These are phyloP conservation scores for Nitzschia sp. DNA, from an alignment of 108 stramenopile species.

Conservation along the genomic window DNA sequence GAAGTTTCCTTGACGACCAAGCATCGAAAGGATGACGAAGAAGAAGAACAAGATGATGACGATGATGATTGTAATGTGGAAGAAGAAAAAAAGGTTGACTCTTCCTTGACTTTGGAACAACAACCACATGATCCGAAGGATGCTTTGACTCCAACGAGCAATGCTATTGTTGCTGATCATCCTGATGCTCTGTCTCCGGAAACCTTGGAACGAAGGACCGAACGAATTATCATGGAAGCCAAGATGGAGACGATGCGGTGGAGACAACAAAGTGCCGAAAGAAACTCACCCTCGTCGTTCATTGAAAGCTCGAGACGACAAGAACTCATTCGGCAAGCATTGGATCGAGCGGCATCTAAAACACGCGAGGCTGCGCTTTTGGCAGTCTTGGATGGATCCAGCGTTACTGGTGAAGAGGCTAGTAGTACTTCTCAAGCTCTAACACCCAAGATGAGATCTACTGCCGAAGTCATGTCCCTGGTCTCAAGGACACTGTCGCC, in stretches of 20 bases:
- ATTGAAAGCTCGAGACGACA: constrained; percentile 4
- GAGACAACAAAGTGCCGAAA: neutral
- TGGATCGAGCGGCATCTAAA: neutral
- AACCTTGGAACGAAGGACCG: neutral
- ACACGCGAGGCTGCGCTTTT: neutral
- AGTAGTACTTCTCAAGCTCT: neutral
- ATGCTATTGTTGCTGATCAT: neutral
- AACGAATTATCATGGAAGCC: constrained; percentile 15
- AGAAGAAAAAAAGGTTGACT: neutral
- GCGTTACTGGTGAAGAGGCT: neutral
- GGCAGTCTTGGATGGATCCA: neutral
- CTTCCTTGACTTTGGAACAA: too few species aligned
- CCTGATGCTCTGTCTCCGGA: neutral
- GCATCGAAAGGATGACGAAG: neutral
- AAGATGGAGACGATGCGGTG: neutral
- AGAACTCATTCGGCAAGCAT: constrained; percentile 16
- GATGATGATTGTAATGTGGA: neutral
- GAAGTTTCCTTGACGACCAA: neutral
- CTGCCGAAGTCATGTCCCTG: too few species aligned
- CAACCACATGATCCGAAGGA: too few species aligned
- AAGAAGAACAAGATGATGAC: neutral
- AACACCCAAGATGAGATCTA: neutral
- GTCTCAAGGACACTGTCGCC: too few species aligned
- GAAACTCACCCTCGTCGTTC: neutral
- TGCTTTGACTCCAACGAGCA: too few species aligned